Conservation (phyloP, 1,284 basidiomycete genomes). For the Mycena sp. region DNA sequence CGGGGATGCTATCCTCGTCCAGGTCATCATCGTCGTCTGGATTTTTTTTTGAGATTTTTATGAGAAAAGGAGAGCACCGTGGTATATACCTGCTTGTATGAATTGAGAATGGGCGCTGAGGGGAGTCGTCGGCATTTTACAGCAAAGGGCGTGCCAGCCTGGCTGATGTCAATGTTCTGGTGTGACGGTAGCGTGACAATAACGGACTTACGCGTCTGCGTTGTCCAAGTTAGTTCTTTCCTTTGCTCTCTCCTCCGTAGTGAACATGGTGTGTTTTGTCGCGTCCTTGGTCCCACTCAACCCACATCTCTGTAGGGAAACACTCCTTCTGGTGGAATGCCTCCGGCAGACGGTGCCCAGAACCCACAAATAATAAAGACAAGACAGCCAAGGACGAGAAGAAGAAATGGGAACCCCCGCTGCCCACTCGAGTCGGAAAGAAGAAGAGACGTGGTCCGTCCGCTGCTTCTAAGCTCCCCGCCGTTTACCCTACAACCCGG, state of each 20-base stretch:
- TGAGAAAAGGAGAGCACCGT: not conserved
- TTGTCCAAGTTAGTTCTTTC: not conserved
- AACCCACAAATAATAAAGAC: slow-evolving; percentile 62
- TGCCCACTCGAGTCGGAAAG: slow-evolving; percentile 97
- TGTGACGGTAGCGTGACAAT: not conserved
- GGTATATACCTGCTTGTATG: slow-evolving; percentile 73
- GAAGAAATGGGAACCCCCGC: slow-evolving; percentile 99
- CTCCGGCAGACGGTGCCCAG: slow-evolving; percentile 53
- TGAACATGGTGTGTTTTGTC: slow-evolving; percentile 40
- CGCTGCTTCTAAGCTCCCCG: slow-evolving; percentile 90
- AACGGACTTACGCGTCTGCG: slow-evolving; percentile 33
- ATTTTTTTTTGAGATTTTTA: slow-evolving; percentile 11
- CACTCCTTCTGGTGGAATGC: slow-evolving; percentile 70
- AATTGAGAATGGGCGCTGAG: slow-evolving; percentile 74
- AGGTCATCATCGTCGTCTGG: slow-evolving; percentile 81
- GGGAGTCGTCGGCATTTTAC: slow-evolving; percentile 48
- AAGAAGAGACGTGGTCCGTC: slow-evolving; percentile 93
- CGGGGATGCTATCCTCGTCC: slow-evolving; percentile 81
- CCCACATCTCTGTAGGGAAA: slow-evolving; percentile 68
- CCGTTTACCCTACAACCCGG: slow-evolving; percentile 94
- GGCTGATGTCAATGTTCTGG: slow-evolving; percentile 28
- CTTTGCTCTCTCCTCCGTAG: not conserved
- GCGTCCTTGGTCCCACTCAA: not conserved
- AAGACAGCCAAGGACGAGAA: slow-evolving; percentile 79
- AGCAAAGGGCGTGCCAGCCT: slow-evolving; percentile 26